Evolutionary conservation across 305 asterid species (phyloP).

Genomic region (Solanum hybrid): DNA sequence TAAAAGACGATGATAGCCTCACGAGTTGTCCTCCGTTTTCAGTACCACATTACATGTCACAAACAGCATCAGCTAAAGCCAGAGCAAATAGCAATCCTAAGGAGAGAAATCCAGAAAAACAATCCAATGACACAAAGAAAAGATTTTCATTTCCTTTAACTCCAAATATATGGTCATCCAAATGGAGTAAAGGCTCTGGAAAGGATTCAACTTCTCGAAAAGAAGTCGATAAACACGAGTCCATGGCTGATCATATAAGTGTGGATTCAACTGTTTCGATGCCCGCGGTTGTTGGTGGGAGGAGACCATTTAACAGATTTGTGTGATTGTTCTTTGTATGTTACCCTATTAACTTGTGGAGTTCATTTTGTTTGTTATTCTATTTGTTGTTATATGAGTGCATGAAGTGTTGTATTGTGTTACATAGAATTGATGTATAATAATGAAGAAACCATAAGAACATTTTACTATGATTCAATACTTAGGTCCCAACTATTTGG

Average conservation of each 20-base stretch:
- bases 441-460: constrained; percentile 18
- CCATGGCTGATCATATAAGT: constrained; percentile 50
- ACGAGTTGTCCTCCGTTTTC: constrained; percentile 83
- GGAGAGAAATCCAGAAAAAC: constrained; percentile 61
- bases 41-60: constrained; percentile 68
- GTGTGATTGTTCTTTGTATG: constrained; percentile 28
- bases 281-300: constrained; percentile 60
- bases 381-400: constrained; percentile 1
- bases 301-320: constrained; percentile 71
- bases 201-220: constrained; percentile 36
- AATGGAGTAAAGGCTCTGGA: constrained; percentile 57
- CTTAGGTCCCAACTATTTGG: background rate
- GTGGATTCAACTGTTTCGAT: constrained; percentile 63
- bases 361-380: background rate
- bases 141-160: constrained; percentile 78
- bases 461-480: constrained; percentile 17
- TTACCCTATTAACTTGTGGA: background rate
- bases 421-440: constrained; percentile 22
- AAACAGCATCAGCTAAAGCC: constrained; percentile 44
- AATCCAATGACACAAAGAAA: constrained; percentile 54
- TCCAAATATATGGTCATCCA: constrained; percentile 47
- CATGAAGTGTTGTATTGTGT: constrained; percentile 14
- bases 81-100: constrained; percentile 73
- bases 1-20: constrained; percentile 75
- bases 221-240: constrained; percentile 34